Conservation (phyloP, 495 filamentous ascomycete genomes). For the Aspergillus heteromorphus region DNA sequence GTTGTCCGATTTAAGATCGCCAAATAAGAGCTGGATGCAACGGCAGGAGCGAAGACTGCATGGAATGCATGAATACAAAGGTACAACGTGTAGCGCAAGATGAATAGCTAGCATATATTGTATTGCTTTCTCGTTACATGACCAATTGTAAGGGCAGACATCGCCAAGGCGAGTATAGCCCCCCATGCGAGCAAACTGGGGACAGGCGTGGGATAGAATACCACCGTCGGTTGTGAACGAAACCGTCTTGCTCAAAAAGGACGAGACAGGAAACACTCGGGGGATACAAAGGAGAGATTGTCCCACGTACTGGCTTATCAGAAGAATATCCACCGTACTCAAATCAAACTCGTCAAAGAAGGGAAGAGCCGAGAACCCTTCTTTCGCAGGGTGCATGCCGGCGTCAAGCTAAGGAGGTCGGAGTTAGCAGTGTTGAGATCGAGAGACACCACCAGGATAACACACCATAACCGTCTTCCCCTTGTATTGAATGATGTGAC, state of each 20-base stretch:
- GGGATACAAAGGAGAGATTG: slow-evolving; percentile 12
- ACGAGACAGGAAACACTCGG: background rate
- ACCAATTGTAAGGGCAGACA: slow-evolving; percentile 6
- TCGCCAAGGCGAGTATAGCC: slow-evolving; percentile 7
- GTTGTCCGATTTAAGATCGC: background rate
- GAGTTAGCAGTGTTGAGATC: slow-evolving; percentile 15
- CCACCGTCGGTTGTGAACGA: slow-evolving; percentile 3
- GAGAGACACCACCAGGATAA: slow-evolving; percentile 2
- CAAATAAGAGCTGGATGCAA: background rate
- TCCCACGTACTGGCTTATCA: slow-evolving; percentile 91
- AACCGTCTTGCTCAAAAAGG: slow-evolving; percentile 1
- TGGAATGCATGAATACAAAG: slow-evolving; percentile 11
- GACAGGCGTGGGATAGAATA: background rate
- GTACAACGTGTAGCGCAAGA: slow-evolving; percentile 21
- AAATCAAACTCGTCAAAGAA: slow-evolving; percentile 99
- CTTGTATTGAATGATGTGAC: slow-evolving; percentile 98
- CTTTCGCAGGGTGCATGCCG: slow-evolving; percentile 94
- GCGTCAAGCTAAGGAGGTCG: slow-evolving; percentile 70
- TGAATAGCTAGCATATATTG: slow-evolving; percentile 20
- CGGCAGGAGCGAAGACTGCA: background rate
- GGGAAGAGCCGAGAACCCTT: slow-evolving; percentile 85
- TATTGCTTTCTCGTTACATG: slow-evolving; percentile 34
- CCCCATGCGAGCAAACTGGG: slow-evolving; percentile 1
- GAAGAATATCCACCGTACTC: slow-evolving; percentile 90
- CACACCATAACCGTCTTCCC: slow-evolving; percentile 97